These are phyloP conservation scores for Erythrophleum fordii DNA, from an alignment of 306 rosid species.

Conservation along the genomic window DNA sequence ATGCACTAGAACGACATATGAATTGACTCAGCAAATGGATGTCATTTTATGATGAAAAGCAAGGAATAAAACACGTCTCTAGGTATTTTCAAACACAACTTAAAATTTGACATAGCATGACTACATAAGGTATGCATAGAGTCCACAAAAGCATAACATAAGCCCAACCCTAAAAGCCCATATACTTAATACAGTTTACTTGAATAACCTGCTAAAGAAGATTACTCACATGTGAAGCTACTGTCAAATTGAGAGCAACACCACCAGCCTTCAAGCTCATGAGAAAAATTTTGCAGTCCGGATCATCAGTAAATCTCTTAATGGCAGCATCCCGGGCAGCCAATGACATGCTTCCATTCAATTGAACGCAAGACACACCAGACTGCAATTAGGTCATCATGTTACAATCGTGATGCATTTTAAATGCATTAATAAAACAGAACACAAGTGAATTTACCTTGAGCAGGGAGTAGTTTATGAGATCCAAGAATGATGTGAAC, in stretches of 20 bases:
- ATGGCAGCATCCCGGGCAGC: constrained; percentile 78
- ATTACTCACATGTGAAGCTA: constrained; percentile 83
- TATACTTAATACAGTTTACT: not conserved
- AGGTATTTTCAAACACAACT: constrained; percentile 18
- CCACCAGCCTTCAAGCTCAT: constrained; percentile 99
- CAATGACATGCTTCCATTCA: constrained; percentile 87
- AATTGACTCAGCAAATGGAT: constrained; percentile 19
- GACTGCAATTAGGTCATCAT: constrained; percentile 62
- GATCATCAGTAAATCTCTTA: constrained; percentile 71
- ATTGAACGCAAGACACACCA: constrained; percentile 77
- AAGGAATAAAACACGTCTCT: not conserved
- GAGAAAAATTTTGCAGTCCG: constrained; percentile 90
- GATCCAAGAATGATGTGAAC: constrained; percentile 95
- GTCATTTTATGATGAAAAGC: not conserved
- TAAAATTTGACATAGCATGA: constrained; percentile 20
- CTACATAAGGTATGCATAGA: not conserved
- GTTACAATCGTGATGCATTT: constrained; percentile 28
- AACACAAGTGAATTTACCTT: constrained; percentile 56
- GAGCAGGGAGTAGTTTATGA: constrained; percentile 73
- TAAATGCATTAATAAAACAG: constrained; percentile 9
- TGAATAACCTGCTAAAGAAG: constrained; percentile 30
- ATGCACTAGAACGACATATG: not conserved
- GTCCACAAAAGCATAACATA: not conserved
- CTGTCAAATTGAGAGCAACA: constrained; percentile 90
- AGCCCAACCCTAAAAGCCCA: not conserved